phyloP scores from a whole-genome alignment of 2,329 filamentous ascomycete species.

The Fusarium heterosporum region DNA sequence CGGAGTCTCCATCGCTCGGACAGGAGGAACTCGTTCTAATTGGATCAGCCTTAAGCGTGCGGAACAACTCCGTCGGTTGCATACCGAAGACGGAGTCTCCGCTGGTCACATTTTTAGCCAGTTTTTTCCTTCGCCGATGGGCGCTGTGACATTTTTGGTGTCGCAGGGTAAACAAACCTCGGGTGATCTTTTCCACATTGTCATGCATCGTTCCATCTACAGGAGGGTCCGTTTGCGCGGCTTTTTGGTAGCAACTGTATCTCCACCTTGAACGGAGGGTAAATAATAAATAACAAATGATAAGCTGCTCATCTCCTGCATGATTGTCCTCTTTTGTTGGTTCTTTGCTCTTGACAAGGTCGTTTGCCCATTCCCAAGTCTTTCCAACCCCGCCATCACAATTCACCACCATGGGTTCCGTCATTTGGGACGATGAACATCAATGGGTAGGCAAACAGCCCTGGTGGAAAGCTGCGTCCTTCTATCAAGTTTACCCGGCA shows the following conservation, averaged over 20 bases:
- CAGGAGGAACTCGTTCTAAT: background rate
- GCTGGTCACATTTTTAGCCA: background rate
- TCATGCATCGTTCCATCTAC: background rate
- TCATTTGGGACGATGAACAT: constrained; percentile 49
- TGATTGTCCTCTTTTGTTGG: too few relatives aligned
- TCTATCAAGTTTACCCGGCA: constrained; percentile 68
- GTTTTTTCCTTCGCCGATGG: background rate
- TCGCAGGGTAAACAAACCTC: background rate
- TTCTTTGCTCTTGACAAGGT: background rate
- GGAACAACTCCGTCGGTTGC: constrained; percentile 19
- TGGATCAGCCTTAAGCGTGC: constrained; percentile 1
- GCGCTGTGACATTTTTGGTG: constrained; percentile 3
- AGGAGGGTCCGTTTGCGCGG: constrained; percentile 7
- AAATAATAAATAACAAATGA: constrained; percentile 1
- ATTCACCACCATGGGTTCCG: constrained; percentile 49
- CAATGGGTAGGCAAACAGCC: constrained; percentile 51
- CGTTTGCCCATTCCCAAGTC: background rate
- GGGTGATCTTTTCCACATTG: constrained; percentile 16
- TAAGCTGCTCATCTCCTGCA: constrained; percentile 14
- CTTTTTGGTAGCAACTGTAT: background rate
- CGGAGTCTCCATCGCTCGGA: constrained; percentile 4
- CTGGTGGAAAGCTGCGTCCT: constrained; percentile 61
- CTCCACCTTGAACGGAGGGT: constrained; percentile 12
- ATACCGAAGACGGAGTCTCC: constrained; percentile 19
- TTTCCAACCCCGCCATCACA: background rate